Conservation (phyloP, 345 rosid species). For the Citrus mangshanensis region DNA sequence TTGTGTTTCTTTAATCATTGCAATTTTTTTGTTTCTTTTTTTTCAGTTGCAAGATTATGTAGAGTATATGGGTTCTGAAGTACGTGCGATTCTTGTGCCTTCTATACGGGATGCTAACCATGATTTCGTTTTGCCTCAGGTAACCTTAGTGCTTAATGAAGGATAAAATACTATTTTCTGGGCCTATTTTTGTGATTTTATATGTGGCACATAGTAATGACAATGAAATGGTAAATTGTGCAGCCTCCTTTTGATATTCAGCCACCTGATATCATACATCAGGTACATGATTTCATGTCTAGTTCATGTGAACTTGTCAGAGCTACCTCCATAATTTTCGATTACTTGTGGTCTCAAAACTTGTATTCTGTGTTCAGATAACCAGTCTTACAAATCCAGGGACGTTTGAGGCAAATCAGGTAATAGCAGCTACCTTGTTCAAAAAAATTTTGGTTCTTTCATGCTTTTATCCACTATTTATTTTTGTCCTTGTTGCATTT, state of each 20-base stretch:
- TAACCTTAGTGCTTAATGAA: conserved; percentile 21
- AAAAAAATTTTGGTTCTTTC: background rate
- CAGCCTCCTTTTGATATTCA: conserved; percentile 81
- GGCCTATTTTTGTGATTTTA: background rate
- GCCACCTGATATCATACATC: conserved; percentile 42
- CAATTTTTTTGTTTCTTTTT: conserved; percentile 1
- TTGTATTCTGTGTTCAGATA: conserved; percentile 39
- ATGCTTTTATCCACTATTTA: background rate
- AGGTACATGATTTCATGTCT: conserved; percentile 42
- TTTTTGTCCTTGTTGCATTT: background rate
- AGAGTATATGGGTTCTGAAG: conserved; percentile 70
- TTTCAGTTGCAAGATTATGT: conserved; percentile 82
- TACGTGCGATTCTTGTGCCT: conserved; percentile 67
- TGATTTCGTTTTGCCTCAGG: conserved; percentile 96
- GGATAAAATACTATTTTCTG: background rate
- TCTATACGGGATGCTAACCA: conserved; percentile 89
- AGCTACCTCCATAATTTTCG: conserved; percentile 2
- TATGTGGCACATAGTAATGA: conserved; percentile 4
- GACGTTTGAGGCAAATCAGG: conserved; percentile 76
- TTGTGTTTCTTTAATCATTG: background rate
- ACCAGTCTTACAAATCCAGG: conserved; percentile 77
- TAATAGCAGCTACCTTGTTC: conserved; percentile 15
- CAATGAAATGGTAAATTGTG: conserved; percentile 15
- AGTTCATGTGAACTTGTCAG: background rate
- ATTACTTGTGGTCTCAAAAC: conserved; percentile 1